Percentiles rank a stretch among this genome's conserved stretches.
Evolutionary conservation across 2,329 filamentous ascomycete species (phyloP).

Genomic region (Fusarium ambrosium): DNA sequence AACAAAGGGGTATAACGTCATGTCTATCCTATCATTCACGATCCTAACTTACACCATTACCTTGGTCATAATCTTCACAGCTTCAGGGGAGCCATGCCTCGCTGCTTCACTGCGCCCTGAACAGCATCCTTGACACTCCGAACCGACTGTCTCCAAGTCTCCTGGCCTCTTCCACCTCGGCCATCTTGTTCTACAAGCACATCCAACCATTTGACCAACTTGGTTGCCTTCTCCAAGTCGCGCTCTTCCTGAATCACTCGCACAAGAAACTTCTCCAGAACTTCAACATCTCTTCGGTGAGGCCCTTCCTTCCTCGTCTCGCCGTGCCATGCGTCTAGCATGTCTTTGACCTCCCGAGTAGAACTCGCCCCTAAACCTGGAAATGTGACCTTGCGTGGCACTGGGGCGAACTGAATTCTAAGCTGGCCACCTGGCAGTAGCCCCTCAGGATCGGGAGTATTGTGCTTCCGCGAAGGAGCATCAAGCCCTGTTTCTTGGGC

Average conservation of each 20-base stretch:
- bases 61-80: conserved; percentile 51
- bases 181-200: conserved; percentile 66
- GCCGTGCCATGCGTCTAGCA: conserved; percentile 81
- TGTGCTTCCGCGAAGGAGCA: conserved; percentile 47
- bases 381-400: conserved; percentile 63
- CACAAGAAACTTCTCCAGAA: conserved; percentile 79
- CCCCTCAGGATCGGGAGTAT: conserved; percentile 41
- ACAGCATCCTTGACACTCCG: conserved; percentile 62
- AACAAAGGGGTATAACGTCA: conserved; percentile 25
- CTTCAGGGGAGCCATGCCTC: conserved; percentile 69
- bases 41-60: background rate
- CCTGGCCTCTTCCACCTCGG: conserved; percentile 53
- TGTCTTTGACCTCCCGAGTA: conserved; percentile 75
- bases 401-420: conserved; percentile 61
- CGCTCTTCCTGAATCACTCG: conserved; percentile 81
- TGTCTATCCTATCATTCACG: conserved; percentile 12
- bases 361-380: conserved; percentile 58
- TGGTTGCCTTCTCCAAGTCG: conserved; percentile 81
- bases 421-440: conserved; percentile 54
- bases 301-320: conserved; percentile 82
- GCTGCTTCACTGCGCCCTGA: conserved; percentile 66
- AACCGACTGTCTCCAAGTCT: conserved; percentile 63
- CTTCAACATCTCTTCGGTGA: conserved; percentile 81
- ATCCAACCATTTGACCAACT: conserved; percentile 77
- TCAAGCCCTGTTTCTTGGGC: conserved; percentile 68